Evolutionary conservation across 306 rosid species (phyloP), one percentile per base, ranked within the genome.

Genomic region (Erythrophleum fordii): DNA sequence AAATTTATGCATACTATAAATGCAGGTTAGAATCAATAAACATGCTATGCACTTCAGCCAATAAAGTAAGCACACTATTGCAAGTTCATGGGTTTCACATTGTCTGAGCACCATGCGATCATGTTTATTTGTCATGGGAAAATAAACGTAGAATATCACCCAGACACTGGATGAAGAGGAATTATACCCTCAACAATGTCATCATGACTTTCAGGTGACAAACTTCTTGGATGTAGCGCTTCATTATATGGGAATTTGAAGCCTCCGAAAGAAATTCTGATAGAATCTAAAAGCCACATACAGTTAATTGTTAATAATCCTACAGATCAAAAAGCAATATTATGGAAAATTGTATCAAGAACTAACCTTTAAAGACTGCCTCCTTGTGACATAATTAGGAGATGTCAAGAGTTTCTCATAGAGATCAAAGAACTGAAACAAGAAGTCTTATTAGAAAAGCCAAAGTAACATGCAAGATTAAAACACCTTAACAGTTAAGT

Each of bases 281-380:
- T 55, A 93, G 97, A 89, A 95, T 97, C 99, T 95, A 79, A 79
- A 90, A 83, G 81, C 55, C 81, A 86, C 12, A 84, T 70, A 59
- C 14, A 81, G 52, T 28, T 58, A 28, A 74, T 69, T 26, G 73
- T 84, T 59, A 73, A 77, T 67, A 75, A 81, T 76, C 76, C 44
- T 14, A 48, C 13, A 55, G 23, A 77, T 68, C 22, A 62, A 72
- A 80, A 52, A 34, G 45, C 18, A 80, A 25, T 64, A 84, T 17
- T 52, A 53, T 46, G 17, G 67, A 79, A 78, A 65, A 71, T 26
- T 70, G 31, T 62, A 42, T 69, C n/a, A 42, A 77, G 74, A 88
- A 86, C 88, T 61, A 35, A 95, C 99, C 99, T 95, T 95, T 83
- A 95, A 88, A 74, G 99, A 95, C 75, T 93, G 99, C 82, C 98